These are phyloP conservation scores for Talaromyces sp. DNA, from an alignment of 2,329 filamentous ascomycete species.

Conservation along the genomic window DNA sequence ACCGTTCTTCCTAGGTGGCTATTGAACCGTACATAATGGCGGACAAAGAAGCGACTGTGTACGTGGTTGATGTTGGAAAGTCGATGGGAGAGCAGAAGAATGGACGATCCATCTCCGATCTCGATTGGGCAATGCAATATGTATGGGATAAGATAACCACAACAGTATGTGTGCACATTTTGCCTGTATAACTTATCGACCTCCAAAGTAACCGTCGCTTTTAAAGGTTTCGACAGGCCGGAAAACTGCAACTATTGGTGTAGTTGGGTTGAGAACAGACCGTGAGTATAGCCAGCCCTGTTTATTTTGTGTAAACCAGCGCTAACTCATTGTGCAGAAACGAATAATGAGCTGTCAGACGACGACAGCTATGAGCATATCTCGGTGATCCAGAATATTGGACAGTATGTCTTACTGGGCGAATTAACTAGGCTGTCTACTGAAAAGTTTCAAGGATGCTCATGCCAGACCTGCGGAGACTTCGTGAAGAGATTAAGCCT, in stretches of 20 bases:
- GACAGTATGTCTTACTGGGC: constrained; percentile 53
- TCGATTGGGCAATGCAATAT: constrained; percentile 87
- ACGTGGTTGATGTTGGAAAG: constrained; percentile 79
- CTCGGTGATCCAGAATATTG: constrained; percentile 60
- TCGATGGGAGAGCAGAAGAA: constrained; percentile 74
- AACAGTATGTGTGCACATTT: constrained; percentile 53
- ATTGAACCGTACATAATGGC: constrained; percentile 59
- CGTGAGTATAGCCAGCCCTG: constrained; percentile 28
- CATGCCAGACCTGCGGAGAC: constrained; percentile 64
- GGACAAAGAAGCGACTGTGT: constrained; percentile 88
- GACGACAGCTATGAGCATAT: constrained; percentile 78
- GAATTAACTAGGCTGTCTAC: constrained; percentile 18
- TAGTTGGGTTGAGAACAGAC: constrained; percentile 79
- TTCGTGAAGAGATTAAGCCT: constrained; percentile 62
- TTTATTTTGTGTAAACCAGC: not conserved
- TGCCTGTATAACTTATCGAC: not conserved
- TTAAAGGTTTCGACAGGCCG: constrained; percentile 58
- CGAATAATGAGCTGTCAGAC: constrained; percentile 61
- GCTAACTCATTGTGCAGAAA: constrained; percentile 42
- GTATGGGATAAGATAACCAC: constrained; percentile 89
- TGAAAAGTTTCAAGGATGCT: constrained; percentile 42
- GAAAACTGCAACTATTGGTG: constrained; percentile 71
- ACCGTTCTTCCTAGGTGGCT: not conserved
- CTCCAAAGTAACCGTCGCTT: not conserved
- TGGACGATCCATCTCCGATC: constrained; percentile 70